A percentile compares a stretch with the other conserved stretches of the same genome.
Conservation (phyloP, 192 early-diverging fungal genomes). For the Thamnidium elegans region DNA sequence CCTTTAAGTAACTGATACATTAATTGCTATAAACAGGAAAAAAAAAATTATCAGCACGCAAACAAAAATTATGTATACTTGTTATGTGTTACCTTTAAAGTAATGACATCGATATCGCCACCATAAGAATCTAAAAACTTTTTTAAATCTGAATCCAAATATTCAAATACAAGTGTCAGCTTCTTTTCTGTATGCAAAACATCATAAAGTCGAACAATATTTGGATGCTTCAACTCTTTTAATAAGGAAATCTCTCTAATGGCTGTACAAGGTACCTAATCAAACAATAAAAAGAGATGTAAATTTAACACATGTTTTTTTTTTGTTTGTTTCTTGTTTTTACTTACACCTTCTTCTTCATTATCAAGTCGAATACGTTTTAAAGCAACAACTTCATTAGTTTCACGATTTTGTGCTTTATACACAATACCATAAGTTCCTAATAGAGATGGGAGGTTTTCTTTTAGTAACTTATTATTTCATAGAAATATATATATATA, state of each 20-base stretch:
- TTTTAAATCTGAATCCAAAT: conserved; percentile 97
- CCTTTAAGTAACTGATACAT: conserved; percentile 97
- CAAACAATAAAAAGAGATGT: neutral
- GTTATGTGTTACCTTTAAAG: conserved; percentile 73
- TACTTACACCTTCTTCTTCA: conserved; percentile 78
- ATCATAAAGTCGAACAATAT: conserved; percentile 92
- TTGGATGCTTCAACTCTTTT: conserved; percentile 82
- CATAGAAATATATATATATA: neutral
- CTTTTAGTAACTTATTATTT: neutral
- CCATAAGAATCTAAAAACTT: conserved; percentile 93
- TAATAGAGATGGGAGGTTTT: conserved; percentile 18
- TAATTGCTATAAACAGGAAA: conserved; percentile 61
- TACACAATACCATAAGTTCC: conserved; percentile 98
- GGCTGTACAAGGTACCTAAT: conserved; percentile 76
- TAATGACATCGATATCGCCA: conserved; percentile 72
- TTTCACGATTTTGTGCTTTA: conserved; percentile 96
- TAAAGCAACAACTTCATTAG: conserved; percentile 94
- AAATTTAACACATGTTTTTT: neutral
- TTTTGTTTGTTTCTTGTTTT: neutral
- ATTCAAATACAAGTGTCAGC: conserved; percentile 97
- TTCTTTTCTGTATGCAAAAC: conserved; percentile 98
- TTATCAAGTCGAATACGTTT: conserved; percentile 92
- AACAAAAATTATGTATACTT: neutral
- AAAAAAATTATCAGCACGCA: neutral
- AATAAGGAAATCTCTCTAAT: conserved; percentile 85